Evolutionary conservation across 805 yeast species (phyloP), one percentile per base, ranked within the genome.

Genomic region (Nakazawaea wickerhamii): DNA sequence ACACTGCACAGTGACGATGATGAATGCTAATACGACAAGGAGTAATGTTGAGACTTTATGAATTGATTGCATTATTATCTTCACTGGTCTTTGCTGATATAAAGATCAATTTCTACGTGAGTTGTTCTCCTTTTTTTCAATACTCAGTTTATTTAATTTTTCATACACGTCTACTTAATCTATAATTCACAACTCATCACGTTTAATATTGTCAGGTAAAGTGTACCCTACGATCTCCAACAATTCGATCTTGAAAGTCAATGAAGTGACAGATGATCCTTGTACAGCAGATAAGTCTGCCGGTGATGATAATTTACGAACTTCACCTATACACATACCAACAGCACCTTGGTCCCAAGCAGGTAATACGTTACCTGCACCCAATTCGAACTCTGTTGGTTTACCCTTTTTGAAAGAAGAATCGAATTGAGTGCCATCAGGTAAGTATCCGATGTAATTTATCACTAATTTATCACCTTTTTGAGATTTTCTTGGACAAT

Each of bases 271-370:
- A 8, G 84, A 79, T 6, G 96, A 95, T 57, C 81, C 82, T 41
- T 75, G 25, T 34, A 81, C 81, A 27, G 87, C 87, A 5, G 77
- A 96, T 50, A 87, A 60, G 27, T 73, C 71, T 6, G 93, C 74
- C 33, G 96, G 96, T 56, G 90, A 84, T 20, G 77, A 74, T 51
- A 89, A 68, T 51, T 74, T 79, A 57, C 96, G 75, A 64, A 81
- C 71, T 61, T 89, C 96, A 35, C 96, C 96, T 58, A 86, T 67
- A 63, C 97, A 89, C 95, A 85, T 85, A 25, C 53, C 38, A 6
- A 14, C 20, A 38, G 87, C 64, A 32, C 96, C 96, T 61, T 81
- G 77, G 48, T 89, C 97, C 96, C 96, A 89, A 45, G 96, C 96
- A 45, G 71, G 57, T 56, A 89, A 88, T 23, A 88, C 96, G 53